Base-by-base conservation (phyloP, 139 green algal species). In the Mychonastes homosphaera region DNA sequence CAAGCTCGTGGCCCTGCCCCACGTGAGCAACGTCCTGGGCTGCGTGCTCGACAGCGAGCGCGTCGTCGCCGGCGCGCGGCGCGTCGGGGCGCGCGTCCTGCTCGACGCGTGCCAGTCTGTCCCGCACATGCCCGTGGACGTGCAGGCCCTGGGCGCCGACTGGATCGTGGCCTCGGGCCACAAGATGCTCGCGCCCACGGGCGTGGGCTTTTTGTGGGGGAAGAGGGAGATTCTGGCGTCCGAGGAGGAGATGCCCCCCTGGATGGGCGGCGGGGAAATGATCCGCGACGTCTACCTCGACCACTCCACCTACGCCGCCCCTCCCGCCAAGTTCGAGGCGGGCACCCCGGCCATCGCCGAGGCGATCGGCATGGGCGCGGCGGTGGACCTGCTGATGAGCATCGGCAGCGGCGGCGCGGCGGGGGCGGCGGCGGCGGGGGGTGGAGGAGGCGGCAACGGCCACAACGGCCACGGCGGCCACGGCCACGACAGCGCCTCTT, bases 231-330 rank as follows among this genome's bases (percentile, higher is more conserved):
- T 46, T 46, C 39, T 46, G 39, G 39, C 16, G 15, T 46, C 15
- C 44, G 77, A 98, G 32, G 71, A 89, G 56, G 35, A 58, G 21
- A 99, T 99, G 93, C 77, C 78, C 15, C 93, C 93, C 0, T 99
- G 85, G 71, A 89, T 93, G 84, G 90, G 91, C 28, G 93, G 93
- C 33, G 93, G 93, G 16, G 93, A 99, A 72, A 98, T 99, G 93
- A 99, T 98, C 32, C 49, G 84, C 53, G 84, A 95, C 53, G 93
- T 99, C 34, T 91, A 79, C 54, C 64, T 97, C 41, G 82, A 95
- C 55, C 75, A 84, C 40, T 92, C 82, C 9, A 99, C 92, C 0
- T 99, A 89, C 58, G 88, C 91, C 0, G 62, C 77, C 28, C 91
- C 93, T 4, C 93, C 93, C 6, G 77, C 62, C 15, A 72, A 91